Evolutionary conservation across 2,329 filamentous ascomycete species (phyloP).

Genomic region (Sporothrix schenckii): DNA sequence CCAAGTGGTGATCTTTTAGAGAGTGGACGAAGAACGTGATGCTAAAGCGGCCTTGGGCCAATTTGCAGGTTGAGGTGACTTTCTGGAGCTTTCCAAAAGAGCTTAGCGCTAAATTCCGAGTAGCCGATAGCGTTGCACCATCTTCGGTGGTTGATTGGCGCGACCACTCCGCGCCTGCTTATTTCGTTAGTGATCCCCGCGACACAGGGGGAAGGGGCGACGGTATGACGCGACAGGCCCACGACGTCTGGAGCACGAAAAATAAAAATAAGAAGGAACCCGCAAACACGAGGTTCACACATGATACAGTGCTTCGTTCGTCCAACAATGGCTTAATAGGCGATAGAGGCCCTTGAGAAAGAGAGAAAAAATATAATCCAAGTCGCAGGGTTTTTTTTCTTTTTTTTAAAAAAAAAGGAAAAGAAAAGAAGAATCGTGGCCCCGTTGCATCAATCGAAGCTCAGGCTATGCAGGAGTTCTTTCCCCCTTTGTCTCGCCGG

Average conservation of each 20-base stretch:
- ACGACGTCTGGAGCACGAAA: not conserved
- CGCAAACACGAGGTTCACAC: too few relatives aligned
- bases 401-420: too few relatives aligned
- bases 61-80: constrained; percentile 6
- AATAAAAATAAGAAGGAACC: not conserved
- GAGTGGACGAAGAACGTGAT: not conserved
- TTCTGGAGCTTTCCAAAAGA: constrained; percentile 28
- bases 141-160: constrained; percentile 18
- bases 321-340: not conserved
- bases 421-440: not conserved
- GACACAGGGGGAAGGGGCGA: constrained; percentile 12
- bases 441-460: constrained; percentile 10
- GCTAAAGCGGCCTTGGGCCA: not conserved
- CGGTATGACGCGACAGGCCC: constrained; percentile 18
- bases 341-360: not conserved
- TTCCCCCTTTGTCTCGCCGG: constrained; percentile 10
- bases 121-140: not conserved
- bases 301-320: not conserved
- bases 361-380: not conserved
- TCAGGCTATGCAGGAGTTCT: constrained; percentile 26
- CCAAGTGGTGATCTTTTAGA: constrained; percentile 19
- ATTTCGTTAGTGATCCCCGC: constrained; percentile 4
- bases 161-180: not conserved
- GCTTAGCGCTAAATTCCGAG: constrained; percentile 28
- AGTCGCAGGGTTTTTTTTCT: not conserved